phyloP scores from a whole-genome alignment of 2,329 filamentous ascomycete genomes.

The Esteya vermicola region DNA sequence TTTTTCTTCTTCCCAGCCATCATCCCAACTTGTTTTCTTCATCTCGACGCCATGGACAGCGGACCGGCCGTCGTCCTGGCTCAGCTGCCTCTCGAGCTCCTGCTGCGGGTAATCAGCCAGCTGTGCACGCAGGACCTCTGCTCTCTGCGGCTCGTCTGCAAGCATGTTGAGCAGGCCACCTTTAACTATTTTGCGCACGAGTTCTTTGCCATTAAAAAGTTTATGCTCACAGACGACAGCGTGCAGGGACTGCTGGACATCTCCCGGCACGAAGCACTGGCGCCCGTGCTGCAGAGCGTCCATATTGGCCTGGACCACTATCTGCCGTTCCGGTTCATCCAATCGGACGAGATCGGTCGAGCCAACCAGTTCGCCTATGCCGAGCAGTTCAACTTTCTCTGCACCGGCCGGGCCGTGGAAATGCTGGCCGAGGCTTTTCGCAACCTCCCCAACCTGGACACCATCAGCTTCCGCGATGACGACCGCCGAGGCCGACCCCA shows the following conservation, averaged over 20 bases:
- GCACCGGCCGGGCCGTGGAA: conserved; percentile 31
- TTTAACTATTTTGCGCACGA: conserved; percentile 42
- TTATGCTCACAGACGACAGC: conserved; percentile 45
- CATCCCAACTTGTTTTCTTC: background rate
- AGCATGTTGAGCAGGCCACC: conserved; percentile 35
- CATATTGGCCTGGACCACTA: conserved; percentile 34
- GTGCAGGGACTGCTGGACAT: conserved; percentile 39
- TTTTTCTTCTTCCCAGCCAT: background rate
- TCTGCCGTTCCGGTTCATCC: no score
- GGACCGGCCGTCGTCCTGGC: conserved; percentile 2
- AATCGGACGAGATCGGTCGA: no score
- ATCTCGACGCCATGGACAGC: background rate
- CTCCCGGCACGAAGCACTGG: conserved; percentile 28
- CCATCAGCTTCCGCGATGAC: conserved; percentile 46
- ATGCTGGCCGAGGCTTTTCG: conserved; percentile 43
- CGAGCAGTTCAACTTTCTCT: conserved; percentile 19
- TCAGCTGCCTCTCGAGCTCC: conserved; percentile 42
- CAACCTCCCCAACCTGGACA: conserved; percentile 38
- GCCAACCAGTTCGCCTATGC: no score
- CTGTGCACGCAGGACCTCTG: conserved; percentile 42
- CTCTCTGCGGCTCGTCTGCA: conserved; percentile 39
- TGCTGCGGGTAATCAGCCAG: conserved; percentile 36
- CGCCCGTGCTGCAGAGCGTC: conserved; percentile 25
- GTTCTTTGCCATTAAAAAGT: conserved; percentile 53
- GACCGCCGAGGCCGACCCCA: conserved; percentile 31